These are phyloP conservation scores for Populus trichocarpa DNA, from an alignment of 441 rosid species.

Conservation along the genomic window DNA sequence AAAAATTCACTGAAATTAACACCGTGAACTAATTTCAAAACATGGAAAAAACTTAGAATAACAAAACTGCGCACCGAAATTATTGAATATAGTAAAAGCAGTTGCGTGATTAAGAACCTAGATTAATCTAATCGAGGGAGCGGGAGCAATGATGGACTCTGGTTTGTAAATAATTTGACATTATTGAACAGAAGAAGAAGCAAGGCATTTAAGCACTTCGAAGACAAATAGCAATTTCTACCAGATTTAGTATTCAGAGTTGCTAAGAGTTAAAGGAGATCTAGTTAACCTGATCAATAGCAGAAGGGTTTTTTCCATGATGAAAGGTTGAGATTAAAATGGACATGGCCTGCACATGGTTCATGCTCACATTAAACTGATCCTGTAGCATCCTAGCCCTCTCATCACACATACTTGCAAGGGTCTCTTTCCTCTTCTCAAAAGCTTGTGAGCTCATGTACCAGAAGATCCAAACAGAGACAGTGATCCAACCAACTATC, in stretches of 20 bases:
- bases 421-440: no score
- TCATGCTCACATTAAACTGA: no score
- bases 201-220: slow-evolving; percentile 10
- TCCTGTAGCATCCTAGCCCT: no score
- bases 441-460: background rate
- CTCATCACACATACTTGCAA: no score
- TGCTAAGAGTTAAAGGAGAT: slow-evolving; percentile 7
- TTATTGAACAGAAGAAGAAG: background rate
- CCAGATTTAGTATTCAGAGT: background rate
- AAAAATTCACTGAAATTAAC: slow-evolving; percentile 4
- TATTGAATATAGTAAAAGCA: no score
- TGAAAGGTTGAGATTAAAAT: slow-evolving; percentile 76
- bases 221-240: slow-evolving; percentile 9
- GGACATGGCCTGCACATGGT: slow-evolving; percentile 40
- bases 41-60: background rate
- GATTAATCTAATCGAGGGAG: slow-evolving; percentile 6
- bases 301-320: slow-evolving; percentile 70
- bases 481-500: slow-evolving; percentile 47
- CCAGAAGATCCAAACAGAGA: slow-evolving; percentile 43
- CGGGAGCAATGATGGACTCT: background rate
- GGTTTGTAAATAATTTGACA: background rate
- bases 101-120: background rate
- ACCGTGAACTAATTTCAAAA: background rate
- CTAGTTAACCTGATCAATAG: slow-evolving; percentile 71
- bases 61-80: background rate